Conservation (phyloP, 176 grass and related monocot species). For the Chloris gayana region DNA sequence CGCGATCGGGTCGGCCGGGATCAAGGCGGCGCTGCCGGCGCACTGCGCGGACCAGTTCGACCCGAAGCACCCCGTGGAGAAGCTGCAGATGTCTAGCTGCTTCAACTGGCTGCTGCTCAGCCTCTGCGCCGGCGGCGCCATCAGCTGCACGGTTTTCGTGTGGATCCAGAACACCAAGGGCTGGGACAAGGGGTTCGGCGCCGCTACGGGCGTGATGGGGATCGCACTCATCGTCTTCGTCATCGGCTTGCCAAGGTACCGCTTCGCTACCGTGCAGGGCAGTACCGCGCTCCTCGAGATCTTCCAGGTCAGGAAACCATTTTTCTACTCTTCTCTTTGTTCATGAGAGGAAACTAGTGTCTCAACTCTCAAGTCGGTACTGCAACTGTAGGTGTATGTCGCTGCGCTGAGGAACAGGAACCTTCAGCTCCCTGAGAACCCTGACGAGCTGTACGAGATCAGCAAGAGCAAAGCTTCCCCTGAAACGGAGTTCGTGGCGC, state of each 20-base stretch:
- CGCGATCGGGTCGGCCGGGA: conserved; percentile 67
- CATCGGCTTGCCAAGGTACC: conserved; percentile 57
- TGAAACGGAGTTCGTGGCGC: conserved; percentile 49
- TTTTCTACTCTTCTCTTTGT: background rate
- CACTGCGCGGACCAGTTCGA: conserved; percentile 88
- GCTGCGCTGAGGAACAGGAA: conserved; percentile 52
- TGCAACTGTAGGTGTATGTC: conserved; percentile 47
- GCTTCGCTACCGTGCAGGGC: conserved; percentile 44
- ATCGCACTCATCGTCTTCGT: conserved; percentile 55
- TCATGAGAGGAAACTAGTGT: background rate
- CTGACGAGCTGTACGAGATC: conserved; percentile 60
- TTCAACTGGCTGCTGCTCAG: conserved; percentile 89
- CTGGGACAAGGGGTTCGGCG: conserved; percentile 59
- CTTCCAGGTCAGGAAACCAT: conserved; percentile 40
- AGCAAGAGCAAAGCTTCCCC: conserved; percentile 38
- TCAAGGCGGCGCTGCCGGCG: conserved; percentile 63
- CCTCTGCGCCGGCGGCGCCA: conserved; percentile 40
- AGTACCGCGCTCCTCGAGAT: conserved; percentile 56
- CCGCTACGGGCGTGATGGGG: conserved; percentile 34
- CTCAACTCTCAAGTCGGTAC: background rate
- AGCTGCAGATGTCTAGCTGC: conserved; percentile 65
- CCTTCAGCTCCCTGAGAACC: conserved; percentile 45
- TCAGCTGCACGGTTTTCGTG: conserved; percentile 69
- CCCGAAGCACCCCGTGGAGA: conserved; percentile 52
- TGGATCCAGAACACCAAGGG: conserved; percentile 53